Base-by-base conservation (phyloP, 768 basidiomycete species). In the Amanita jacksonii region DNA sequence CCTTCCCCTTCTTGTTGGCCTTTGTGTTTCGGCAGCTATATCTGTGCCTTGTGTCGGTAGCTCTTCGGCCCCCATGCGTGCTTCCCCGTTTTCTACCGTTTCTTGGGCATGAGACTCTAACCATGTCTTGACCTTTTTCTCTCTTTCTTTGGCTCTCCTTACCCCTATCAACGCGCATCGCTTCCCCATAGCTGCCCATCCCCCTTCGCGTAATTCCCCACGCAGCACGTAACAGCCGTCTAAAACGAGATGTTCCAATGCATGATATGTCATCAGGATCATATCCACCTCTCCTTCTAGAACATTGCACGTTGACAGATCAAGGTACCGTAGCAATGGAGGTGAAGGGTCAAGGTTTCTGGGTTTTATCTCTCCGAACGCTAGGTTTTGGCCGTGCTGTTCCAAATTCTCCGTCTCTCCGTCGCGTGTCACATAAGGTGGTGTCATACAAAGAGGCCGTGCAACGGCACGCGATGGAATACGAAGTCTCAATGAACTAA, bases 231-330 rank as follows among this genome's bases (percentile, higher is more conserved):
- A 60, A 53, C 85, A 86, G 4, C 66, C 70, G 52, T 94, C 90
- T 15, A 90, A 55, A 16, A 92, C 65, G 32, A 96, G 62, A 53
- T 86, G 77, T 47, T 69, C 63, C 9, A 94, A 59, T 1, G 53
- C 54, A 0, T 62, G 55, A 50, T 84, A 75, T 5, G 65, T 69
- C 3, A 64, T 61, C 1, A 84, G 57, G 7, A 88, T 54, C 13
- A 60, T 62, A 43, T 79, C 76, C 30, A 85, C 54, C 36, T 84
- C 77, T 0, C 56, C 45, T 41, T 73, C 69, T 27, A 67, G 60
- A 18, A 92, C 57, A 35, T 64, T 64, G 50, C 77, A 82, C 0
- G 85, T 85, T 0, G 85, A 85, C 9, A 94, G 58, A 57, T 97
- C 91, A 23, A 94, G 71, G 25, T 78, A 71, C 28, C 66, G 63